A percentile compares a stretch with the other conserved stretches of the same genome.
Evolutionary conservation across 345 rosid species (phyloP).

Genomic region (Anastatica hierochuntica): DNA sequence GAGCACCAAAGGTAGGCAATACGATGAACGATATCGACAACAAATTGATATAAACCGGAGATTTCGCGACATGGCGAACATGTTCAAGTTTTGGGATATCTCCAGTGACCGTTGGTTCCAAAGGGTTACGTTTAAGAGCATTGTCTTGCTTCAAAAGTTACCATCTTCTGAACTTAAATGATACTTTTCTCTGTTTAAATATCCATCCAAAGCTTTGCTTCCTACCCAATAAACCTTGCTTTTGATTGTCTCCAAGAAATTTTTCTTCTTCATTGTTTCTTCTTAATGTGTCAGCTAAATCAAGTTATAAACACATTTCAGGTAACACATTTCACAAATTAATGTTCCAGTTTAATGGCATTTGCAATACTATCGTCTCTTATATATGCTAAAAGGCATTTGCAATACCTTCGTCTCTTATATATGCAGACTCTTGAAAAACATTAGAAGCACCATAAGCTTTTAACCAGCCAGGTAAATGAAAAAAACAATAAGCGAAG

Average conservation of each 20-base stretch:
- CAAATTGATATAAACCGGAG: constrained; percentile 44
- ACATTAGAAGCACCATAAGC: too few species aligned
- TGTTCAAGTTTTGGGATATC: constrained; percentile 60
- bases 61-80: constrained; percentile 27
- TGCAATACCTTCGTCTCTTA: too few species aligned
- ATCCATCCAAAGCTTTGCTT: constrained; percentile 33
- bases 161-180: constrained; percentile 70
- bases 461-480: too few species aligned
- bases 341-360: too few species aligned
- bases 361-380: too few species aligned
- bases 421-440: too few species aligned
- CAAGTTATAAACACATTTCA: too few species aligned
- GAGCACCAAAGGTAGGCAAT: constrained; percentile 68
- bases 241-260: constrained; percentile 36
- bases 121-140: constrained; percentile 65
- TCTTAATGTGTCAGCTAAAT: too few species aligned
- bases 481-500: too few species aligned
- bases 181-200: constrained; percentile 66
- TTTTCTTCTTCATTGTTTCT: constrained; percentile 20
- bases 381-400: too few species aligned
- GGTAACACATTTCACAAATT: too few species aligned
- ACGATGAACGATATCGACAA: constrained; percentile 68
- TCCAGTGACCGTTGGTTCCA: constrained; percentile 39
- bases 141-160: constrained; percentile 49
- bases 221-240: constrained; percentile 60